Base-by-base conservation (phyloP, 2,329 filamentous ascomycete species). In the Pseudogymnoascus sp. region DNA sequence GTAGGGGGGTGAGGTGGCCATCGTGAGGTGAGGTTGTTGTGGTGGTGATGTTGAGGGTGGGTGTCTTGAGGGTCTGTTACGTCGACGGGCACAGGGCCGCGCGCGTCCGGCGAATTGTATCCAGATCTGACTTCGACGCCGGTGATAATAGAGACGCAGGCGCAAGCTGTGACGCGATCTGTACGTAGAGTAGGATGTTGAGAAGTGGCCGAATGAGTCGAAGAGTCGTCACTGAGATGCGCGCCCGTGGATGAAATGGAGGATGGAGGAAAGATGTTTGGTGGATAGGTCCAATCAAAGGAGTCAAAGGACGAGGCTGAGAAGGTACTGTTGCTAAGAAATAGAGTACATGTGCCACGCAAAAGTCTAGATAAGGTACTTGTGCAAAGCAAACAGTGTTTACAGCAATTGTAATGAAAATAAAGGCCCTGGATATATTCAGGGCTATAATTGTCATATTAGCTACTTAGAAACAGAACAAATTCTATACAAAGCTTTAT, bases 291-390 rank as follows among this genome's bases (percentile, higher is more conserved):
- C 33, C 58, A 38, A 36, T 60, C 36, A 36, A 38, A 39, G 58
- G 58, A n/a, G 19, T 36, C 33, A 25, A 23, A 60, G 33, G 33
- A 60, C 58, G 23, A 60, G 58, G 58, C 58, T 60, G 58, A 39
- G 33, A 60, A 38, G 23, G 30, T 16, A 55, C 28, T 1, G 25
- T 30, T 30, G 45, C 45, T 52, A 30, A 5, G 14, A 30, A 30
- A 11, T 30, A 42, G 9, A 42, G 39, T 42, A 22, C 39, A 12
- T 42, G 19, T 42, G 39, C 39, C 19, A 22, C 39, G 19, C 16
- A 42, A 45, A 45, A 45, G 22, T 45, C 19, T 25, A 45, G 11
- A 2, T 45, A 14, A 25, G 25, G 25, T 55, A 55, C 42, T 25
- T 9, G n/a, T 45, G 39, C 19, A 42, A 19, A 41, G 19, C 38